Conservation (phyloP, 1,284 basidiomycete species). For the Cutaneotrichosporon dermatis region DNA sequence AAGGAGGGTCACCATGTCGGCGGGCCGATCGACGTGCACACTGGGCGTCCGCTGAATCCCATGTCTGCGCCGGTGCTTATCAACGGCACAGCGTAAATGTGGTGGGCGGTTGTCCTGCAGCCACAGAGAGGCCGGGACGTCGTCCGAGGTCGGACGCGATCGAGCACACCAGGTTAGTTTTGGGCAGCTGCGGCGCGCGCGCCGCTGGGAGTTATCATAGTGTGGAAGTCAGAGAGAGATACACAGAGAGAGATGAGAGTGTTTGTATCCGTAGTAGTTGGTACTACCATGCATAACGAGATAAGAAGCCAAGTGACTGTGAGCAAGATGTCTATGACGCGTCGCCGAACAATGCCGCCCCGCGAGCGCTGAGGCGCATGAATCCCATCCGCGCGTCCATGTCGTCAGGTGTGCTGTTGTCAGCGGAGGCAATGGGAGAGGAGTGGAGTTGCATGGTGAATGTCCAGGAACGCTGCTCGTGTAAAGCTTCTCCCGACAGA, state of each 20-base stretch:
- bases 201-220: background rate
- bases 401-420: conserved; percentile 34
- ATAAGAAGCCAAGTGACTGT: background rate
- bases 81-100: background rate
- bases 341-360: conserved; percentile 39
- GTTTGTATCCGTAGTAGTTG: conserved; percentile 6
- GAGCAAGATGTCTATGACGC: background rate
- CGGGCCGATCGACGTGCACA: conserved; percentile 15
- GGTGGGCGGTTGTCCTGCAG: too few relatives aligned
- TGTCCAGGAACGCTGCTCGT: too few relatives aligned
- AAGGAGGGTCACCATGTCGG: conserved; percentile 27
- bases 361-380: conserved; percentile 32
- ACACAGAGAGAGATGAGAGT: background rate
- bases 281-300: background rate
- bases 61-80: conserved; percentile 3
- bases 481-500: too few relatives aligned
- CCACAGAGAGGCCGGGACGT: background rate
- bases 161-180: too few relatives aligned
- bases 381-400: conserved; percentile 38
- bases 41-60: conserved; percentile 10
- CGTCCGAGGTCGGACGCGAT: too few relatives aligned
- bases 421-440: background rate
- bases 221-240: background rate
- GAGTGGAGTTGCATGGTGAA: too few relatives aligned
- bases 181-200: background rate